phyloP scores from a whole-genome alignment of 2,329 filamentous ascomycete genomes.

The Cercospora zeae-maydis region DNA sequence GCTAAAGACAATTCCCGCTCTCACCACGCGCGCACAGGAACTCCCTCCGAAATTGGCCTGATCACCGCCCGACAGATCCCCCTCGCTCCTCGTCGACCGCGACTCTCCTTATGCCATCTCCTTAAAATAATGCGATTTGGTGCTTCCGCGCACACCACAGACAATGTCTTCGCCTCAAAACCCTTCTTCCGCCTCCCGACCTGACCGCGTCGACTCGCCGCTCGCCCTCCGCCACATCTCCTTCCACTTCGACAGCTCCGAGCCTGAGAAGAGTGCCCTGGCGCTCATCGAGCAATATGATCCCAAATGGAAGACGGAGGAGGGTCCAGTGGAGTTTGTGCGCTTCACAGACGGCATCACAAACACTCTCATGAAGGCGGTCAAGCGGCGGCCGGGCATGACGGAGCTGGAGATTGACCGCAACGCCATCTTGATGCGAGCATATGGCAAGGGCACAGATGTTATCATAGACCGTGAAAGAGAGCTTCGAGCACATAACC shows the following conservation, averaged over 20 bases:
- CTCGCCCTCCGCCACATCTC: conserved; percentile 56
- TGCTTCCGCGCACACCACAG: conserved; percentile 16
- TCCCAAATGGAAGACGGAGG: conserved; percentile 74
- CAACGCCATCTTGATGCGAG: conserved; percentile 82
- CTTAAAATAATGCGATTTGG: conserved; percentile 19
- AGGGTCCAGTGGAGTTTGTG: conserved; percentile 75
- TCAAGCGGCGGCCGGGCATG: conserved; percentile 65
- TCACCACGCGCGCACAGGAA: neutral
- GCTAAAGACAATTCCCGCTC: neutral
- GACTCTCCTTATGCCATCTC: conserved; percentile 4
- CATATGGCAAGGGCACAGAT: conserved; percentile 91
- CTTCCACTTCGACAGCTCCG: conserved; percentile 70
- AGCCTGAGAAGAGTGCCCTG: conserved; percentile 75
- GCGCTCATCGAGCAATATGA: conserved; percentile 73
- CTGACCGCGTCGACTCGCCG: conserved; percentile 33
- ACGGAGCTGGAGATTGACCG: conserved; percentile 74
- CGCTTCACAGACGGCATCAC: conserved; percentile 98
- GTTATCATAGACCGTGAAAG: conserved; percentile 93
- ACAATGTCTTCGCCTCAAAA: conserved; percentile 23
- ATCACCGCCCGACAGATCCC: conserved; percentile 4
- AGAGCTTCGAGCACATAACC: conserved; percentile 63
- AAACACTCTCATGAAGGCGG: conserved; percentile 81
- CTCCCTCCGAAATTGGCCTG: neutral
- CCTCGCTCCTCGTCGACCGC: conserved; percentile 13
- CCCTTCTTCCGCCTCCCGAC: conserved; percentile 25